These are phyloP conservation scores for Microdochium nivale DNA, from an alignment of 2,329 filamentous ascomycete genomes.

Conservation along the genomic window DNA sequence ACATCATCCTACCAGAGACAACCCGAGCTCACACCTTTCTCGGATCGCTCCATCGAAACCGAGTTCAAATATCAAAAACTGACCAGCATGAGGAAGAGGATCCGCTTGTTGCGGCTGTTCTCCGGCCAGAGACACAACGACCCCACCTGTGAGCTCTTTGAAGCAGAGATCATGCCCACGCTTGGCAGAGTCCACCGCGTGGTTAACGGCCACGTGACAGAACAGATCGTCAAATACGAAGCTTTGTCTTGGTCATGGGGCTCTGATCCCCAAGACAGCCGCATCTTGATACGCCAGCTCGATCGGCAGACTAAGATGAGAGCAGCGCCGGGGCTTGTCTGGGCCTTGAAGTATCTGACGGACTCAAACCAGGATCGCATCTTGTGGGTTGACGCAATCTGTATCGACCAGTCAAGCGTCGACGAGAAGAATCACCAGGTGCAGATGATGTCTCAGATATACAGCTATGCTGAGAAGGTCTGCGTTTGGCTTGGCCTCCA, in stretches of 20 bases:
- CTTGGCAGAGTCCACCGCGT: background rate
- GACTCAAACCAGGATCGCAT: background rate
- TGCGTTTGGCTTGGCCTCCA: conserved; percentile 23
- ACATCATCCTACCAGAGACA: background rate
- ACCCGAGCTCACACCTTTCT: background rate
- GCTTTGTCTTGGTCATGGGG: background rate
- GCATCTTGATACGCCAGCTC: background rate
- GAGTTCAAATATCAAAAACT: background rate
- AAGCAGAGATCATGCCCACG: background rate
- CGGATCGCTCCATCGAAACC: background rate
- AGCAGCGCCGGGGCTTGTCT: background rate
- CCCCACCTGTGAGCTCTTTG: background rate
- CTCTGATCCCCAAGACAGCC: background rate
- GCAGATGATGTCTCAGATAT: conserved; percentile 23
- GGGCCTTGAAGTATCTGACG: background rate
- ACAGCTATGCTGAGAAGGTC: conserved; percentile 19
- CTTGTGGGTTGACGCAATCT: conserved; percentile 26
- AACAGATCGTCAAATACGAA: background rate
- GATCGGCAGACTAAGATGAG: background rate
- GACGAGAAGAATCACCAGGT: conserved; percentile 24
- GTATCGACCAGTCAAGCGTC: conserved; percentile 19
- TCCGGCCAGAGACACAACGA: background rate
- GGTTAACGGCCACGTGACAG: background rate
- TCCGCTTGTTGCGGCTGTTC: background rate
- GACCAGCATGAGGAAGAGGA: background rate